Evolutionary conservation across 768 basidiomycete species (phyloP), one percentile per base, ranked within the genome.

Genomic region (Agrocybe chaxingu): DNA sequence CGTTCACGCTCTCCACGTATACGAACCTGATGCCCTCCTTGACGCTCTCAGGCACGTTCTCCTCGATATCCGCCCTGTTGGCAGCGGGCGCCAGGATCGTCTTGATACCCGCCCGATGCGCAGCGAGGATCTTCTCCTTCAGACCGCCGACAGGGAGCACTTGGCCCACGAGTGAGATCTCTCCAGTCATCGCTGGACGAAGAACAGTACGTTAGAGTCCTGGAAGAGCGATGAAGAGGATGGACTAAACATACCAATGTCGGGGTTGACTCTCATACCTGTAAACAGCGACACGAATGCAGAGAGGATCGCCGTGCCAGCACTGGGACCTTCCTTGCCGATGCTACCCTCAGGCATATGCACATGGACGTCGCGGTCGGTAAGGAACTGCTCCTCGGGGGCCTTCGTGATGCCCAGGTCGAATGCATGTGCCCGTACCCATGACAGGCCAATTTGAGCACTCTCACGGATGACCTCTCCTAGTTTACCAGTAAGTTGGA

Each of bases 391-490:
- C 48, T 91, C 88, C 5, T 80, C 81, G 0, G 78, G 71, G 1
- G 77, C 75, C 42, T 77, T 66, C 5, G 93, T 94, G 61, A 98
- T 89, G 3, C 94, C 93, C 8, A 98, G 79, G 45, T 89, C 85
- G 63, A 79, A 88, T 9, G 97, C 92, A 62, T 98, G 90, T 7
- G 85, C 75, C 66, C 94, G 95, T 36, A 96, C 88, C 88, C 91
- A 98, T 62, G 88, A 89, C 53, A 98, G 69, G 3, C 88, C 92
- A 56, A 99, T 97, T 66, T 97, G 92, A 1, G 95, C 94, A 55
- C 89, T 92, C 70, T 98, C 97, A 34, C 92, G 81, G 65, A 99
- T 98, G 53, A 98, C 97, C 60, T 99, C 97, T 39, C 96, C 96
- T 3, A 99, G 85, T 70, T 98, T 98, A 35, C 97, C 97, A 0